A percentile compares a stretch with the other conserved stretches of the same genome.
phyloP scores from a whole-genome alignment of 164 flowering plant genomes.

The Berberis thunbergii region DNA sequence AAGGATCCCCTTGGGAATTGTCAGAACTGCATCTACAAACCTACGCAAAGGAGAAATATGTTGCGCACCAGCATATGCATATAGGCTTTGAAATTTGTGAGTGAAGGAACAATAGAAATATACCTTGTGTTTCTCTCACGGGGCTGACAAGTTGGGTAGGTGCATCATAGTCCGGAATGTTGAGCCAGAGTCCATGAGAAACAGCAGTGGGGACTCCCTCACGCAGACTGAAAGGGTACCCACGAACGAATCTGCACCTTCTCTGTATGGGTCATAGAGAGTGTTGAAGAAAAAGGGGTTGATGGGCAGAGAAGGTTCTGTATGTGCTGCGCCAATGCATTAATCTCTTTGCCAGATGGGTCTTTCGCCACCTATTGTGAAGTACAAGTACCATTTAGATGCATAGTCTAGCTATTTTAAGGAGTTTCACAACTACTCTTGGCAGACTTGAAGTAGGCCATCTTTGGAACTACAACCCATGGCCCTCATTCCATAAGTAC shows the following conservation, averaged over 20 bases:
- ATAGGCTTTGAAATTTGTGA: neutral
- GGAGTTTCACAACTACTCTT: no score
- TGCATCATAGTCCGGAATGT: constrained; percentile 76
- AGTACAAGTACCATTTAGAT: neutral
- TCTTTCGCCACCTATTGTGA: constrained; percentile 55
- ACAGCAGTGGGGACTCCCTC: constrained; percentile 68
- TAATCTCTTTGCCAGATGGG: constrained; percentile 60
- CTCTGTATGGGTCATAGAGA: constrained; percentile 64
- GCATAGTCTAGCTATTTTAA: neutral
- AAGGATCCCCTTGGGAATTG: constrained; percentile 61
- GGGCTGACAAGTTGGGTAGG: constrained; percentile 78
- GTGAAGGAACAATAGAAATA: neutral
- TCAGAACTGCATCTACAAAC: constrained; percentile 65
- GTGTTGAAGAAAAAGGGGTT: constrained; percentile 74
- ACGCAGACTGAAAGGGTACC: constrained; percentile 72
- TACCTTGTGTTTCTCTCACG: constrained; percentile 64
- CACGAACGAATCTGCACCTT: constrained; percentile 74
- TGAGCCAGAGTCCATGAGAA: constrained; percentile 73
- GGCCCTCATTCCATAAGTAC: no score
- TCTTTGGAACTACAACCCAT: no score
- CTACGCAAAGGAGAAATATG: constrained; percentile 13
- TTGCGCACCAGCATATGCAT: neutral
- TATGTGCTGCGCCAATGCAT: constrained; percentile 73
- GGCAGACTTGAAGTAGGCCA: no score
- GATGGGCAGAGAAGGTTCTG: constrained; percentile 58